Conservation (phyloP, 2,329 filamentous ascomycete species). For the Penicillium sumatraense region DNA sequence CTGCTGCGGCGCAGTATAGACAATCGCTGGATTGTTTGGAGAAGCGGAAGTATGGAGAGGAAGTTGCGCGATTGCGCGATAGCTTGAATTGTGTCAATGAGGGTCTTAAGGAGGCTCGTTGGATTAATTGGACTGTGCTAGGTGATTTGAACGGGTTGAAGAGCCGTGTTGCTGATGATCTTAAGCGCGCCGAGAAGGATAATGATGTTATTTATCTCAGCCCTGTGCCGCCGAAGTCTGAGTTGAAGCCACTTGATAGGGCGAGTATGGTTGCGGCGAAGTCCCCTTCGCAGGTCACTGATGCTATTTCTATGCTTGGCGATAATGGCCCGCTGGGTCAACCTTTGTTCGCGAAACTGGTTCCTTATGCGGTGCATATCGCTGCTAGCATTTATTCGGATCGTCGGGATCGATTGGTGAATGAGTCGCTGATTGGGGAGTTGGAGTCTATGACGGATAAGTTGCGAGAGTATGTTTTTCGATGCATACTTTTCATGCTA, state of each 20-base stretch:
- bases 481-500: not conserved
- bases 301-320: conserved; percentile 79
- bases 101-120: conserved; percentile 80
- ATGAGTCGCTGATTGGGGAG: conserved; percentile 82
- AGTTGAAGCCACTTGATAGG: conserved; percentile 81
- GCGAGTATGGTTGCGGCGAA: conserved; percentile 85
- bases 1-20: conserved; percentile 89
- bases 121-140: conserved; percentile 79
- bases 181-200: conserved; percentile 92
- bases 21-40: conserved; percentile 90
- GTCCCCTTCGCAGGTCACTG: conserved; percentile 78
- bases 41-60: conserved; percentile 92
- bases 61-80: conserved; percentile 84
- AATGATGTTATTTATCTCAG: conserved; percentile 94
- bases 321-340: conserved; percentile 80
- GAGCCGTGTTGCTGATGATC: conserved; percentile 78
- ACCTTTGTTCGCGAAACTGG: conserved; percentile 85
- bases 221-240: conserved; percentile 83
- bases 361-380: conserved; percentile 93
- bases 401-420: conserved; percentile 85
- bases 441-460: conserved; percentile 79
- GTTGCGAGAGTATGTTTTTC: conserved; percentile 66
- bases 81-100: conserved; percentile 82
- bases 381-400: conserved; percentile 96
- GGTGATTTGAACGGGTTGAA: conserved; percentile 84